Evolutionary conservation across 371 early-diverging fungal species (phyloP).

Genomic region (Dichotomocladium elegans): DNA sequence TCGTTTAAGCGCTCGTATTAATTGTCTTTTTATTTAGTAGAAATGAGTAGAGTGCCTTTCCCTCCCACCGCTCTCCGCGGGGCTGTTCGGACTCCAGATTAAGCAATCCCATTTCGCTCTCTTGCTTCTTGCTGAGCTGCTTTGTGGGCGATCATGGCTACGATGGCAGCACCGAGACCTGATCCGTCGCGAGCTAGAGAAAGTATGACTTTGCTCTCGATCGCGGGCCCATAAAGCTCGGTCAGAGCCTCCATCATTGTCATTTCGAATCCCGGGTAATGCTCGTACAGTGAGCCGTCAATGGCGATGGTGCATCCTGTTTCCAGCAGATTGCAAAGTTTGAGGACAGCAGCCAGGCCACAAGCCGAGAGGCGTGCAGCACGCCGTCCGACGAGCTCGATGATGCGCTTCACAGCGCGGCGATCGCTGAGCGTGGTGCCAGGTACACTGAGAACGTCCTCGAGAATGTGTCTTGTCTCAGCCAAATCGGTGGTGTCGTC

Average conservation of each 20-base stretch:
- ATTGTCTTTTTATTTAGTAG: too few species aligned
- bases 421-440: constrained; percentile 76
- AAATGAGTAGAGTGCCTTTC: too few species aligned
- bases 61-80: too few species aligned
- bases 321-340: constrained; percentile 34
- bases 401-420: constrained; percentile 72
- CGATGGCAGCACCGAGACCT: too few species aligned
- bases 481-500: constrained; percentile 68
- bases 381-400: constrained; percentile 78
- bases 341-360: constrained; percentile 83
- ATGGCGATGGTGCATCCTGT: constrained; percentile 45
- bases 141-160: constrained; percentile 62
- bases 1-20: too few species aligned
- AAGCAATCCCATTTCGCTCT: too few species aligned
- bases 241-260: constrained; percentile 68
- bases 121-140: too few species aligned
- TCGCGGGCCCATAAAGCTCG: constrained; percentile 66
- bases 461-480: constrained; percentile 70
- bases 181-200: constrained; percentile 50
- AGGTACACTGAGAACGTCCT: constrained; percentile 63
- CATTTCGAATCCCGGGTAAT: constrained; percentile 77
- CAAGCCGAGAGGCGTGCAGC: constrained; percentile 86
- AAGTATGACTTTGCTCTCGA: constrained; percentile 23
- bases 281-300: constrained; percentile 83
- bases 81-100: too few species aligned